Evolutionary conservation across 2,329 filamentous ascomycete species (phyloP).

Genomic region (Aspergillus pseudoviridinutans): DNA sequence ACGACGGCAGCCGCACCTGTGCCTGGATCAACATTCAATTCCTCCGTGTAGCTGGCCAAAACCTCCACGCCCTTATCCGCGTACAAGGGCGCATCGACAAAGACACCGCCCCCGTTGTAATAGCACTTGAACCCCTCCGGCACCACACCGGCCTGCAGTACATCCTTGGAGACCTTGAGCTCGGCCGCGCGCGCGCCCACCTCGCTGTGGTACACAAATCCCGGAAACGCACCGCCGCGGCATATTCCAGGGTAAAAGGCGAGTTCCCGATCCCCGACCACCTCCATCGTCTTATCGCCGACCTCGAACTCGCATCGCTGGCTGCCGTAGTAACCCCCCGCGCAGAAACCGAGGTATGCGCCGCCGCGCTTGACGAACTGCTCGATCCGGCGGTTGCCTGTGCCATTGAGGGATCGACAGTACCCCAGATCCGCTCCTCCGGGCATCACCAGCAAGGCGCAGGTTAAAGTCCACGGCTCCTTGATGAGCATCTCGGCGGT

Average conservation of each 20-base stretch:
- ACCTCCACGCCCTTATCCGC: constrained; percentile 67
- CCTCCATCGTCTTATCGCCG: constrained; percentile 74
- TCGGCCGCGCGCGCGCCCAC: constrained; percentile 70
- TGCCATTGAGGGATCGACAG: constrained; percentile 79
- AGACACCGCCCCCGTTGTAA: constrained; percentile 92
- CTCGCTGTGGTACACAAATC: constrained; percentile 89
- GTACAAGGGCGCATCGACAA: constrained; percentile 70
- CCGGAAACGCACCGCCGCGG: constrained; percentile 79
- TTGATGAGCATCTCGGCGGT: constrained; percentile 74
- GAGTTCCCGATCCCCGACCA: constrained; percentile 79
- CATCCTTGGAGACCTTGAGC: constrained; percentile 60
- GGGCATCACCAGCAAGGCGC: constrained; percentile 84
- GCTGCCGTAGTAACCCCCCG: constrained; percentile 87
- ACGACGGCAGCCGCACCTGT: constrained; percentile 73
- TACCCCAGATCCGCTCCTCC: constrained; percentile 94
- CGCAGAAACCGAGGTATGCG: constrained; percentile 85
- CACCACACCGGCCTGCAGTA: constrained; percentile 52
- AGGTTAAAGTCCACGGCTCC: constrained; percentile 85
- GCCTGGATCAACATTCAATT: constrained; percentile 72
- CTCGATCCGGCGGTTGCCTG: constrained; percentile 77
- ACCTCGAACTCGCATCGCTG: constrained; percentile 86
- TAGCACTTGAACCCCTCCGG: constrained; percentile 69
- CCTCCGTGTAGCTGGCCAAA: constrained; percentile 72
- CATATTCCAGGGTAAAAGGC: constrained; percentile 84
- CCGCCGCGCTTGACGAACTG: constrained; percentile 85